Evolutionary conservation across 2,329 filamentous ascomycete genomes (phyloP), one percentile per base, ranked within the genome.

Genomic region (Pseudogymnoascus sp.): DNA sequence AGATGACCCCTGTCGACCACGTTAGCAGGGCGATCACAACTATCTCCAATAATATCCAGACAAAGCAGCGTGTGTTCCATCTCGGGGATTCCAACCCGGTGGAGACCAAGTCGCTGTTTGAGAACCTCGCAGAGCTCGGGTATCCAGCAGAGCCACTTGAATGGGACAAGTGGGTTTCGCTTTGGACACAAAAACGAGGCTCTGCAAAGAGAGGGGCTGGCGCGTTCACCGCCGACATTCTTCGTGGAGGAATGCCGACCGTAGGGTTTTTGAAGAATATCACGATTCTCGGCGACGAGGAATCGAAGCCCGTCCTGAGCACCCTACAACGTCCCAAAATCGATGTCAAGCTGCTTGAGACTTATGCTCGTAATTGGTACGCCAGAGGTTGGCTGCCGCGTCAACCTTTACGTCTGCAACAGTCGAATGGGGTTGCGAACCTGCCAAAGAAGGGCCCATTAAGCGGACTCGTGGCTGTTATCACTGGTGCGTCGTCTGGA

Each of bases 1-100:
- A 92, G 73, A 92, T 92, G 88, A 91, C 89, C 0, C 88, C 89
- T 0, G 89, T 90, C 12, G 88, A 92, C 71, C 91, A 89, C 67
- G 87, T 91, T 61, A 88, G 84, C 73, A 84, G 83, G 63, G 83
- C 87, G 3, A 89, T 92, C 64, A 75, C 88, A 21, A 82, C 86
- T 15, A 79, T 92, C 18, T 80, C 85, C 38, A 83, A 86, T 65
- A 79, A 89, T 61, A 79, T 75, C 0, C 77, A 84, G 34, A 76
- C 78, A 1, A 77, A 83, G 8, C 85, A 89, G 67, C 77, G 78
- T 0, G 74, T 91, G 6, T 90, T 89, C 72, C 89, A 92, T 66
- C 76, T 92, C 0, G 88, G 88, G 5, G 87, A 92, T 64, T 82
- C 89, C 2, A 79, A 81, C 39, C 88, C 88, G 1, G 80, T 90